Conservation (phyloP, 2,329 filamentous ascomycete species). For the Diaporthe ampelina region DNA sequence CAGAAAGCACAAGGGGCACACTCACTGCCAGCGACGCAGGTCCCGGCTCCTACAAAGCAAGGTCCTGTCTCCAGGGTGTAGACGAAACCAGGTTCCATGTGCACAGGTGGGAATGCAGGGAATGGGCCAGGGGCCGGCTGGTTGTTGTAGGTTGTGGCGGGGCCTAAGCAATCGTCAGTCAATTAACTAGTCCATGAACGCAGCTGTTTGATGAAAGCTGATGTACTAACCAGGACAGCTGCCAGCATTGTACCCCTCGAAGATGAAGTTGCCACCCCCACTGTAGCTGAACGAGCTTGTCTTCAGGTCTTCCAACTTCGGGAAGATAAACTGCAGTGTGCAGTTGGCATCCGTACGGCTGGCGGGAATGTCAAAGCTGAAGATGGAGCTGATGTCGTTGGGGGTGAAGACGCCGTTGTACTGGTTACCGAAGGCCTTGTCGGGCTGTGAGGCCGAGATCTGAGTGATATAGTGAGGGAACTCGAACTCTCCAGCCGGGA, state of each 20-base stretch:
- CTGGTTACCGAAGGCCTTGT: slow-evolving; percentile 54
- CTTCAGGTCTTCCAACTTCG: slow-evolving; percentile 50
- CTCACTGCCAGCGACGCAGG: slow-evolving; percentile 48
- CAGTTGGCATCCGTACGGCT: slow-evolving; percentile 57
- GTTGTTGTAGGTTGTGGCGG: slow-evolving; percentile 49
- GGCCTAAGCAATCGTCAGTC: slow-evolving; percentile 1
- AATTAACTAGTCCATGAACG: neutral
- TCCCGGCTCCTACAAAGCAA: slow-evolving; percentile 48
- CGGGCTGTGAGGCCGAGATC: slow-evolving; percentile 50
- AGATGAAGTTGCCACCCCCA: slow-evolving; percentile 54
- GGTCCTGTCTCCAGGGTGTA: slow-evolving; percentile 52
- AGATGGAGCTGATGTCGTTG: slow-evolving; percentile 53
- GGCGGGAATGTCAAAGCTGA: slow-evolving; percentile 61
- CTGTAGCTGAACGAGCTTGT: slow-evolving; percentile 53
- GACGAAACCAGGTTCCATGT: slow-evolving; percentile 52
- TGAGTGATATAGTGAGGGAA: slow-evolving; percentile 52
- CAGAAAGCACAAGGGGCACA: neutral
- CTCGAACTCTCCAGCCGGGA: slow-evolving; percentile 48
- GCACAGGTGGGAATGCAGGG: slow-evolving; percentile 49
- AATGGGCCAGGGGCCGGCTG: slow-evolving; percentile 47
- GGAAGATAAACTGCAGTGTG: slow-evolving; percentile 62
- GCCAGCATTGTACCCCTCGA: slow-evolving; percentile 48
- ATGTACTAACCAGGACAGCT: slow-evolving; percentile 45
- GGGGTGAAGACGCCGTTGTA: slow-evolving; percentile 56
- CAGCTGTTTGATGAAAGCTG: fast-evolving